phyloP scores from a whole-genome alignment of 2,329 filamentous ascomycete species.

The Akanthomyces dipterigenus region DNA sequence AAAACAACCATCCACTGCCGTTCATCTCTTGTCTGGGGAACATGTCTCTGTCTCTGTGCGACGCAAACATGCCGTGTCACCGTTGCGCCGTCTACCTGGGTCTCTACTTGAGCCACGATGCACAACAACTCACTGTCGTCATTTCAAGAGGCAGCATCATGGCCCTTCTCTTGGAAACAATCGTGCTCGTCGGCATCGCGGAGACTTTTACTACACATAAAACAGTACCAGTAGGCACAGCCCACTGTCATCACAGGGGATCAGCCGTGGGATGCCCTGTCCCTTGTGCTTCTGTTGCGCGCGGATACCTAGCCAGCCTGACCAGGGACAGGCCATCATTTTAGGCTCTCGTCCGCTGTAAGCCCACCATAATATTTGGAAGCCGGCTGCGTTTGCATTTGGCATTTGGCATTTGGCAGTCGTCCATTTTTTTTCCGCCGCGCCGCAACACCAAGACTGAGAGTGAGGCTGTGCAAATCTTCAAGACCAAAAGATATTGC shows the following conservation, averaged over 20 bases:
- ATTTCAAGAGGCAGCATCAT: neutral
- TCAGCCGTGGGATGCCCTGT: neutral
- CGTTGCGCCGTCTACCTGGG: no score
- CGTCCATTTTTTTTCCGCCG: neutral
- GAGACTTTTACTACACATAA: no score
- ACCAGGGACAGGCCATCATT: neutral
- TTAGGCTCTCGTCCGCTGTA: neutral
- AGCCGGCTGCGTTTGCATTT: no score
- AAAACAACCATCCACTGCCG: neutral
- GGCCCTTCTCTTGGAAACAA: no score
- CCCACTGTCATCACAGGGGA: neutral
- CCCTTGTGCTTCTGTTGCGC: neutral
- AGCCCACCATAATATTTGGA: neutral
- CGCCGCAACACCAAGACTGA: slow-evolving; percentile 1
- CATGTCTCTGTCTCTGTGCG: neutral
- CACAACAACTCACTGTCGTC: neutral
- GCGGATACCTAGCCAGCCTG: neutral
- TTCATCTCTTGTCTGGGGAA: neutral
- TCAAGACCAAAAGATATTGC: neutral
- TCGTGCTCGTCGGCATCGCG: no score
- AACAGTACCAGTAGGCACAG: neutral
- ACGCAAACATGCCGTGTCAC: slow-evolving; percentile 3
- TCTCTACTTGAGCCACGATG: neutral
- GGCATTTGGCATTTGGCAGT: no score
- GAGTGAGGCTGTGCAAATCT: neutral